These are phyloP conservation scores for Cudoniella acicularis DNA, from an alignment of 495 filamentous ascomycete genomes.

Conservation along the genomic window DNA sequence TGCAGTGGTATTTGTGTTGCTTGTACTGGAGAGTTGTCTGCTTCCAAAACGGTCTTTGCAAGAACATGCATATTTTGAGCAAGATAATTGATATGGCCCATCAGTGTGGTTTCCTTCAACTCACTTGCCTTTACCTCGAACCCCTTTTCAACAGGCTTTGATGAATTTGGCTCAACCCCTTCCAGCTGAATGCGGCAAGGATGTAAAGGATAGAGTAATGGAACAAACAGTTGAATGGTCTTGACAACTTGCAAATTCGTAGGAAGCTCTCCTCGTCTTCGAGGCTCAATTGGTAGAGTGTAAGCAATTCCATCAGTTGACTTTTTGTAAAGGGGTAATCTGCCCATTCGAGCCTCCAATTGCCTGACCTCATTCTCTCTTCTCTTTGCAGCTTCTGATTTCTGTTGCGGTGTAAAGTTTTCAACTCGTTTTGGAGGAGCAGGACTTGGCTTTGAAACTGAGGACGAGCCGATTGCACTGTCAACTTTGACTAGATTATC, in stretches of 20 bases:
- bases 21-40: not conserved
- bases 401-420: slow-evolving; percentile 53
- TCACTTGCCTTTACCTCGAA: slow-evolving; percentile 59
- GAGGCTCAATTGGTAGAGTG: slow-evolving; percentile 68
- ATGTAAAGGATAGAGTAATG: slow-evolving; percentile 69
- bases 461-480: not conserved
- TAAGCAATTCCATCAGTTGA: slow-evolving; percentile 67
- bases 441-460: not conserved
- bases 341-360: slow-evolving; percentile 74
- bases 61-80: slow-evolving; percentile 69
- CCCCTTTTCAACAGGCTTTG: slow-evolving; percentile 55
- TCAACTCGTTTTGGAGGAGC: slow-evolving; percentile 27
- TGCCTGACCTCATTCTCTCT: slow-evolving; percentile 66
- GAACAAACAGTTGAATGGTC: slow-evolving; percentile 65
- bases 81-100: slow-evolving; percentile 74
- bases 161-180: slow-evolving; percentile 57
- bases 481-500: not conserved
- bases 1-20: not conserved
- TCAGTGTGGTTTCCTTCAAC: slow-evolving; percentile 58
- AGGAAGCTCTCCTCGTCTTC: slow-evolving; percentile 59
- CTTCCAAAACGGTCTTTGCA: slow-evolving; percentile 44
- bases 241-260: slow-evolving; percentile 58
- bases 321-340: slow-evolving; percentile 64
- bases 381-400: slow-evolving; percentile 56
- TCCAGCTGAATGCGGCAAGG: slow-evolving; percentile 62